Percentiles rank a stretch among this genome's conserved stretches.
Evolutionary conservation across 164 flowering plant genomes (phyloP).

Genomic region (Umbilicus rupestris): DNA sequence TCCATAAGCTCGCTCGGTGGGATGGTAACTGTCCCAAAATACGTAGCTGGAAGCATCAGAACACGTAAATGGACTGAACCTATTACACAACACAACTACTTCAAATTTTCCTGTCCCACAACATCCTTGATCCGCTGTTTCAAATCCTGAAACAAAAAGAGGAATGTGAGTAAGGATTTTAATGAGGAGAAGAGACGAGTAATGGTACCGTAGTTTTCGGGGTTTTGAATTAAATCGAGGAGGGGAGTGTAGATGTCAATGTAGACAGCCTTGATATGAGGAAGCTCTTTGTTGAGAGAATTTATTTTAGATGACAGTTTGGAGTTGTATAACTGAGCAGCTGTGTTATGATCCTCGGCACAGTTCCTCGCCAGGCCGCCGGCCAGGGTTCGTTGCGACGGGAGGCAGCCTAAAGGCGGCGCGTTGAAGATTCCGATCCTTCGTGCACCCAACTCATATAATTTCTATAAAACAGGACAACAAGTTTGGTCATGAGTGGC

Average conservation of each 20-base stretch:
- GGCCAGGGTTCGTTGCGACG: conserved; percentile 9
- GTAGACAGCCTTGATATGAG: conserved; percentile 14
- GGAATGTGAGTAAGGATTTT: too few species aligned
- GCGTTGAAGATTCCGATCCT: conserved; percentile 14
- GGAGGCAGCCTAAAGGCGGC: conserved; percentile 23
- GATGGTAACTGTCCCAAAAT: conserved; percentile 29
- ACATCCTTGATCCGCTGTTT: conserved; percentile 20
- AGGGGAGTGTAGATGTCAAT: conserved; percentile 21
- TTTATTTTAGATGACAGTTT: conserved; percentile 11
- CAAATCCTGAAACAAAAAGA: conserved; percentile 19
- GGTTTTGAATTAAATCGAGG: conserved; percentile 21
- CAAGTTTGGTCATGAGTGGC: too few species aligned
- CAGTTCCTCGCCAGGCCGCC: conserved; percentile 17
- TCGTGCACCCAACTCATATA: conserved; percentile 21
- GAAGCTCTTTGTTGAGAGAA: conserved; percentile 7
- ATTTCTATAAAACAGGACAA: conserved; percentile 17
- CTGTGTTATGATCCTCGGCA: conserved; percentile 11
- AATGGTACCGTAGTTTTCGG: conserved; percentile 18
- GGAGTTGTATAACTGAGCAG: conserved; percentile 16
- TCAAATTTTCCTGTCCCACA: conserved; percentile 27
- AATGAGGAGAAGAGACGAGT: neutral
- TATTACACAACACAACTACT: conserved; percentile 14
- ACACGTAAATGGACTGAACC: conserved; percentile 12
- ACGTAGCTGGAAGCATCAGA: conserved; percentile 12
- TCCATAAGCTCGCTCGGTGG: conserved; percentile 12